Base-by-base conservation (phyloP, 2,329 filamentous ascomycete genomes). In the Nothopassalora personata region DNA sequence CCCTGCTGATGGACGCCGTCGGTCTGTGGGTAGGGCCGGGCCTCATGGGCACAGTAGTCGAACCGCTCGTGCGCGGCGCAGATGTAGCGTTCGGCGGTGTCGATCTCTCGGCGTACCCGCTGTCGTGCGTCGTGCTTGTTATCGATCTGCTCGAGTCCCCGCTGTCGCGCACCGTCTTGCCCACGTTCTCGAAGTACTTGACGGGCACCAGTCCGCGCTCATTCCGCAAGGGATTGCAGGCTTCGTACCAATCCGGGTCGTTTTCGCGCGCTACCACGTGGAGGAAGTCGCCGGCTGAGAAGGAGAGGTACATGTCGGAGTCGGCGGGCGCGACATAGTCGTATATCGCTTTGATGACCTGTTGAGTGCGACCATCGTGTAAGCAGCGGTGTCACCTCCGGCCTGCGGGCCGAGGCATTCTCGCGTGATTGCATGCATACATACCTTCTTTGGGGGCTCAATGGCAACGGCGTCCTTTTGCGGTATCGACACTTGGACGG, bases 281-380 rank as follows among this genome's bases (percentile, higher is more conserved):
- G 74, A 99, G 94, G 76, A 97, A 99, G 75, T 99, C 94, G 71
- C 94, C 94, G 73, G 91, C 89, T 66, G 87, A 91, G 77, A 99
- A 99, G 73, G 89, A 88, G 69, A 99, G 81, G 78, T 96, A 79
- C 50, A 75, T 72, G 54, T 79, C 78, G 61, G 86, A 85, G 47
- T 72, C 69, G 55, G 64, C 61, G 70, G 88, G 83, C 60, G 91
- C 89, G 70, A 88, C 83, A 77, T 96, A 96, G 75, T 95, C 90
- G 81, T 96, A 96, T 60, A 97, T 87, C 31, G 94, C 94, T 80
- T 93, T 91, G 75, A 99, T 99, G 61, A 99, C 92, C 92, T 97
- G 60, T 50, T 28, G 45, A 19, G 27, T 27, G 19, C 46, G 39
- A 47, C 19, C 10, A 23, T 45, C 36, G 23, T 23, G 23, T 23